phyloP scores from a whole-genome alignment of 73 alveolate species.

The Stentor roeselii region DNA sequence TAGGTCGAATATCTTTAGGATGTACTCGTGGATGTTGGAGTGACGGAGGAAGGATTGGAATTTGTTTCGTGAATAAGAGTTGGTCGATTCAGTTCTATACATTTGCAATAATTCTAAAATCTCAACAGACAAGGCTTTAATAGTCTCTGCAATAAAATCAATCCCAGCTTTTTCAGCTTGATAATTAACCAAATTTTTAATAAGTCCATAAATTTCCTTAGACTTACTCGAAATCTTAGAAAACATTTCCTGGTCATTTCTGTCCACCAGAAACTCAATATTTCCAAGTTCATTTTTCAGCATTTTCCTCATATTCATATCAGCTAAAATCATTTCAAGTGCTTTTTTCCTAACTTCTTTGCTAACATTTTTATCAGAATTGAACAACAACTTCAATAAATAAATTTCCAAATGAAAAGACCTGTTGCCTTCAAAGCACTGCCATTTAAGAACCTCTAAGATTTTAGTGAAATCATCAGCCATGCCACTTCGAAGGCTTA shows the following conservation, averaged over 20 bases:
- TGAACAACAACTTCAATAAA: neutral
- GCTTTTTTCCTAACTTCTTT: constrained; percentile 24
- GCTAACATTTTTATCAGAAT: neutral
- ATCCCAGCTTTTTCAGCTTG: neutral
- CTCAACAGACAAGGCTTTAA: neutral
- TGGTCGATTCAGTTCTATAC: neutral
- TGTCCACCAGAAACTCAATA: neutral
- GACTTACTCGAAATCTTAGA: too few species aligned
- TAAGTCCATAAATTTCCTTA: neutral
- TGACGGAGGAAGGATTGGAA: neutral
- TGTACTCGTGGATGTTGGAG: neutral
- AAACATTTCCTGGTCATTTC: too few species aligned
- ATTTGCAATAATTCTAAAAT: neutral
- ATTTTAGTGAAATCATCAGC: too few species aligned
- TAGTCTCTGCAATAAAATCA: too few species aligned
- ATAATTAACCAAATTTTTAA: neutral
- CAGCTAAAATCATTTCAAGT: constrained; percentile 12
- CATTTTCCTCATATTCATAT: neutral
- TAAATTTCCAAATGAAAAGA: neutral
- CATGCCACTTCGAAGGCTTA: too few species aligned
- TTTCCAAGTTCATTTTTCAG: constrained; percentile 13
- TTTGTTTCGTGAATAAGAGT: neutral
- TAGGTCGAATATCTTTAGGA: neutral
- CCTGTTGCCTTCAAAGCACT: neutral
- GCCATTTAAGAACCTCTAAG: neutral